Evolutionary conservation across 768 basidiomycete genomes (phyloP).

Genomic region (Suillus clintonianus): DNA sequence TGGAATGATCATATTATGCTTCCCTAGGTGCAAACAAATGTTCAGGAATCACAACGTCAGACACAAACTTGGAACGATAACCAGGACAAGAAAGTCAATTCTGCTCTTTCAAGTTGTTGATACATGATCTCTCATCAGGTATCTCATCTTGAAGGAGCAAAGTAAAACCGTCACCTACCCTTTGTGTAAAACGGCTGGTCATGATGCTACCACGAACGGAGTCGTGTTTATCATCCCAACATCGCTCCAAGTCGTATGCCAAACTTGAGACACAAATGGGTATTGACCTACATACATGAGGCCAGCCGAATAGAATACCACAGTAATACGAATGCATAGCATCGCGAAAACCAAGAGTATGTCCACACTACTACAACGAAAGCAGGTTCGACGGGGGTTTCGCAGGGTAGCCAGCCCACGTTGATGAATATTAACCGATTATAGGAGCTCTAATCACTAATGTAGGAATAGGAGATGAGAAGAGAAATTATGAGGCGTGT

Average conservation of each 20-base stretch:
- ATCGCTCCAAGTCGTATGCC: neutral
- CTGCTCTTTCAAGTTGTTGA: neutral
- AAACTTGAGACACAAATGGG: neutral
- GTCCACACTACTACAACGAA: conserved; percentile 14
- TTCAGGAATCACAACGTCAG: neutral
- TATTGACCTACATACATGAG: conserved; percentile 23
- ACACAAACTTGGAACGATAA: no score
- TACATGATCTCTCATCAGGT: neutral
- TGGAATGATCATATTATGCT: neutral
- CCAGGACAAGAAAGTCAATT: neutral
- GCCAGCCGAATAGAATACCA: conserved; percentile 25
- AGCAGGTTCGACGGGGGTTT: conserved; percentile 6
- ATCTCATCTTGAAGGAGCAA: neutral
- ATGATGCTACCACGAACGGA: neutral
- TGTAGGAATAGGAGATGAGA: conserved; percentile 10
- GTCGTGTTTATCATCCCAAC: neutral
- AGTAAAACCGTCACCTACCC: neutral
- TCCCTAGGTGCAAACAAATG: neutral
- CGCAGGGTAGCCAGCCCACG: conserved; percentile 13
- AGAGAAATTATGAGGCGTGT: conserved; percentile 26
- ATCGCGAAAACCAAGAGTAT: conserved; percentile 2
- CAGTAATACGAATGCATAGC: neutral
- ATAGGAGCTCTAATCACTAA: conserved; percentile 20
- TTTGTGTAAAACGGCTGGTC: neutral
- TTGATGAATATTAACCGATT: conserved; percentile 27